Percentiles rank a stretch among this genome's conserved stretches.
Conservation (phyloP, 768 basidiomycete genomes). For the Mycena vulgaris region DNA sequence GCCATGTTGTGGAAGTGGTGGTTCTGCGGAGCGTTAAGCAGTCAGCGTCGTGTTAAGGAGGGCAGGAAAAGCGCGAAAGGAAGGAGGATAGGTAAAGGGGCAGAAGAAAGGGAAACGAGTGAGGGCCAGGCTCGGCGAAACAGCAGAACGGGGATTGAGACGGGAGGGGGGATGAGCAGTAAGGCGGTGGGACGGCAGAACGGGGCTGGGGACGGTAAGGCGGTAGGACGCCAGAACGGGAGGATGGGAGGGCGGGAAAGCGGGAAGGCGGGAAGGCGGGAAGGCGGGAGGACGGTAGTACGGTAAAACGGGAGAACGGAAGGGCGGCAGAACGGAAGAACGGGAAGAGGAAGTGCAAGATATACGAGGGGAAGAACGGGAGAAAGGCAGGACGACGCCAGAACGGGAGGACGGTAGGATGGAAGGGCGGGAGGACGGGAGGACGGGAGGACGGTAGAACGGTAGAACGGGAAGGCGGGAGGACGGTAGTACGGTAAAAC, state of each 20-base stretch:
- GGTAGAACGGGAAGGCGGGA: neutral
- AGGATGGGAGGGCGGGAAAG: neutral
- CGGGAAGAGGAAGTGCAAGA: no score
- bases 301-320: neutral
- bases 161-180: no score
- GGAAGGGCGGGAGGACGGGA: neutral
- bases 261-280: neutral
- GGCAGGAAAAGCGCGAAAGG: neutral
- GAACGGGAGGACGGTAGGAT: neutral
- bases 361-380: no score
- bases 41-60: neutral
- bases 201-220: no score
- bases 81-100: neutral
- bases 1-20: constrained; percentile 41
- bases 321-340: no score
- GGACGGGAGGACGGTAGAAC: neutral
- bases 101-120: no score
- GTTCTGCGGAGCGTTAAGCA: constrained; percentile 12
- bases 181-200: no score
- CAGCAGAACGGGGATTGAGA: no score
- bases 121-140: no score
- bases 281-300: neutral
- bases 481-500: neutral
- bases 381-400: neutral
- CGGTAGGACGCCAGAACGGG: neutral